phyloP scores from a whole-genome alignment of 192 early-diverging fungal species.

The Linnemannia hyalina region DNA sequence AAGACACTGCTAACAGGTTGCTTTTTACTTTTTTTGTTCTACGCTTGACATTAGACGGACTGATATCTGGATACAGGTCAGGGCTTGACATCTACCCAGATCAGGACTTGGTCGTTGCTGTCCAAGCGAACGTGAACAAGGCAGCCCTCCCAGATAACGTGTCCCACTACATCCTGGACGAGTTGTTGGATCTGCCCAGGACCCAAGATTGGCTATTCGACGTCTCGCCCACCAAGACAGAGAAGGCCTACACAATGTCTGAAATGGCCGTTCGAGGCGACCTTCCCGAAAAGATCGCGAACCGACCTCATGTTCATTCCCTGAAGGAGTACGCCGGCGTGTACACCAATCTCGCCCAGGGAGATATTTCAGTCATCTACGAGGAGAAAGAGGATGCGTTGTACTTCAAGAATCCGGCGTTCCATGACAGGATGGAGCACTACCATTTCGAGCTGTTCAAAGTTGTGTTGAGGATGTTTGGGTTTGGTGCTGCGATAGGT shows the following conservation, averaged over 20 bases:
- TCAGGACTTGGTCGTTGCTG: neutral
- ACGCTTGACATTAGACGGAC: too few species aligned
- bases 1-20: too few species aligned
- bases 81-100: neutral
- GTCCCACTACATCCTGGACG: conserved; percentile 1
- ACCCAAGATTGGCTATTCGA: conserved; percentile 20
- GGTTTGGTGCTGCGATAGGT: neutral
- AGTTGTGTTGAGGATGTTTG: neutral
- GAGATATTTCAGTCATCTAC: neutral
- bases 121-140: neutral
- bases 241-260: neutral
- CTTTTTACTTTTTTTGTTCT: too few species aligned
- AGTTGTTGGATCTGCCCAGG: conserved; percentile 2
- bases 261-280: neutral
- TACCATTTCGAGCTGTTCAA: neutral
- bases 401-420: neutral
- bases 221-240: neutral
- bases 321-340: conserved; percentile 1
- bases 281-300: neutral
- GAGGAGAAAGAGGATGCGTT: neutral
- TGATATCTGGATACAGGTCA: neutral
- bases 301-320: neutral
- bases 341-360: neutral
- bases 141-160: neutral
- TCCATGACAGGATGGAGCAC: neutral